Evolutionary conservation across 208 protist genomes (phyloP).

Genomic region (Leishmania guyanensis): DNA sequence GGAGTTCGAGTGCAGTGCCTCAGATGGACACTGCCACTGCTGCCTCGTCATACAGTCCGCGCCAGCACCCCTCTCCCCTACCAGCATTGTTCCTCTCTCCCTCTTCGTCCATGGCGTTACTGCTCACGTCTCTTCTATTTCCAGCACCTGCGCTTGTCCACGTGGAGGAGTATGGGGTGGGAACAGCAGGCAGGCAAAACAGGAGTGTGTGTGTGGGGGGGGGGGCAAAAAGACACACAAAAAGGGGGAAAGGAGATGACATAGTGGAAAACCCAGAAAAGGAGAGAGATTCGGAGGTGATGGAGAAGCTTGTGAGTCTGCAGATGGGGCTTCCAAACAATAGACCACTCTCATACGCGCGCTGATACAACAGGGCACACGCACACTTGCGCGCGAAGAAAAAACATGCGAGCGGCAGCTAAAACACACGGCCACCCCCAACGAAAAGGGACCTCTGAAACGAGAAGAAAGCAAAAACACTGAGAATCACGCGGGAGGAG

Average conservation of each 20-base stretch:
- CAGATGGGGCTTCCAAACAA: background rate
- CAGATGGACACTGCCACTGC: background rate
- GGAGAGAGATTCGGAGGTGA: background rate
- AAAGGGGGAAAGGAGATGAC: background rate
- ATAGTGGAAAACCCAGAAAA: background rate
- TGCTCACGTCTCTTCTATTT: background rate
- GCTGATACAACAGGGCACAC: background rate
- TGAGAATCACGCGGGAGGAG: background rate
- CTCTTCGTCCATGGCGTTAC: background rate
- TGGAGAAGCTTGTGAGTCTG: background rate
- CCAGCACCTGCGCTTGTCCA: background rate
- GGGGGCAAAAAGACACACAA: background rate
- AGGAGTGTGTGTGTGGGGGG: background rate
- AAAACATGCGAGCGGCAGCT: background rate
- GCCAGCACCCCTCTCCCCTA: background rate
- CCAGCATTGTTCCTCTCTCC: background rate
- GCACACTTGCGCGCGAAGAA: background rate
- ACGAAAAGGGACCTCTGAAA: background rate
- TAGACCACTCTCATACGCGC: background rate
- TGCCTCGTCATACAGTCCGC: background rate
- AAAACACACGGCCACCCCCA: background rate
- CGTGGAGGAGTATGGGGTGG: background rate
- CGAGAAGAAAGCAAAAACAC: background rate
- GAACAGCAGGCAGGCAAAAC: background rate
- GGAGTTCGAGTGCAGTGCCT: background rate